Conservation (phyloP, 2,329 filamentous ascomycete species). For the Stachybotrys chartarum region DNA sequence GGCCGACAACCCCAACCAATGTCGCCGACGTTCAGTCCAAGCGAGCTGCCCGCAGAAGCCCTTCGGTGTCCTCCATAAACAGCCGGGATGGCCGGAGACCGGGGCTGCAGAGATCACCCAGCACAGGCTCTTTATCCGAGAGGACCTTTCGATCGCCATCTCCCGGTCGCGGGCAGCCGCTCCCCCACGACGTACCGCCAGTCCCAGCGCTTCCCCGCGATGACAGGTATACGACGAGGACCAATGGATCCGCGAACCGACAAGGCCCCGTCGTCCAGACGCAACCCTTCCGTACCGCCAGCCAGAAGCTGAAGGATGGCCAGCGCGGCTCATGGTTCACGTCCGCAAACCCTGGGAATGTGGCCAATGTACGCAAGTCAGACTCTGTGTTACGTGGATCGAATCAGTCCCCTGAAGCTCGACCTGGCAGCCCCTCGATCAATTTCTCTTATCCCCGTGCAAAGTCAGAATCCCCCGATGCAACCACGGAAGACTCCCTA, state of each 20-base stretch:
- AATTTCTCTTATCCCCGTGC: constrained; percentile 53
- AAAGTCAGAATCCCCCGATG: constrained; percentile 28
- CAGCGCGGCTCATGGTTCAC: constrained; percentile 42
- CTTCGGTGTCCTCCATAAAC: constrained; percentile 62
- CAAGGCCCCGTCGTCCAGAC: constrained; percentile 36
- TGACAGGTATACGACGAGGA: constrained; percentile 14
- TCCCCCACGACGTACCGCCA: constrained; percentile 53
- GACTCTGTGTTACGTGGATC: constrained; percentile 29
- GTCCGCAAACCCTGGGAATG: constrained; percentile 33
- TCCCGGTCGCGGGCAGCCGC: constrained; percentile 38
- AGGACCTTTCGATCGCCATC: constrained; percentile 79
- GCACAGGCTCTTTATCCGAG: constrained; percentile 78
- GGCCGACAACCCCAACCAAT: constrained; percentile 69
- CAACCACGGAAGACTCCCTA: constrained; percentile 8
- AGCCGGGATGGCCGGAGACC: constrained; percentile 36
- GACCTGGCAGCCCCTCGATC: constrained; percentile 41
- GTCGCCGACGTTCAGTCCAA: constrained; percentile 83
- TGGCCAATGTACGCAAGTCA: constrained; percentile 35
- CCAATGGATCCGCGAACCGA: constrained; percentile 13
- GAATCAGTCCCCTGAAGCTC: constrained; percentile 21
- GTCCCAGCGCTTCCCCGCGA: constrained; percentile 65
- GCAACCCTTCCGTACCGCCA: constrained; percentile 45
- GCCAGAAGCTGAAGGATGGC: constrained; percentile 39
- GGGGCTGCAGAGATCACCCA: constrained; percentile 57
- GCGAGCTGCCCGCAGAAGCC: constrained; percentile 66